phyloP scores from a whole-genome alignment of 331 rosid species.

The Acacia pycnantha region DNA sequence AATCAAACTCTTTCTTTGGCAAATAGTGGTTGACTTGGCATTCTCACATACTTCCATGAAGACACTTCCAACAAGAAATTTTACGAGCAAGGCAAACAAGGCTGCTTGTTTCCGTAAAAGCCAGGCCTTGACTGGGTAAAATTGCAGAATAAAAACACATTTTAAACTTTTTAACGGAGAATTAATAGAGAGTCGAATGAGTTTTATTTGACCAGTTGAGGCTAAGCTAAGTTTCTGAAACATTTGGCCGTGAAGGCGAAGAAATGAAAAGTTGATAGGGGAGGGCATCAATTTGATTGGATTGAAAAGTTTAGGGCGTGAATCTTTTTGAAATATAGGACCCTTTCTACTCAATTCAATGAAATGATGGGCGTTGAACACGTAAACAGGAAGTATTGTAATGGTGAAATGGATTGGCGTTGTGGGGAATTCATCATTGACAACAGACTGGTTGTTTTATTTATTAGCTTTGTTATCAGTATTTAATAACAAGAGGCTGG shows the following conservation, averaged over 20 bases:
- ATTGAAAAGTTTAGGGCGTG: neutral
- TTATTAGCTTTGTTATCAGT: neutral
- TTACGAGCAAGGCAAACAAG: neutral
- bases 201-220: conserved; percentile 3
- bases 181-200: neutral
- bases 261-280: neutral
- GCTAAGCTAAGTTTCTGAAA: conserved; percentile 5
- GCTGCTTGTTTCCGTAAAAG: neutral
- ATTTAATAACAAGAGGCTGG: neutral
- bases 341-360: neutral
- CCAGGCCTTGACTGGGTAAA: neutral
- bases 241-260: neutral
- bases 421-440: neutral
- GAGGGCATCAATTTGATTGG: neutral
- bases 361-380: neutral
- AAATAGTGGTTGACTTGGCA: neutral
- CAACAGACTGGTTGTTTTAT: neutral
- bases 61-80: neutral
- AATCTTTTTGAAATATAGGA: neutral
- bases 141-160: neutral
- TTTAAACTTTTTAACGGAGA: neutral
- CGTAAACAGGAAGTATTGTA: neutral
- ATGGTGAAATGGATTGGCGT: neutral
- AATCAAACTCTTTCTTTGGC: neutral
- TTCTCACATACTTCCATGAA: neutral